Base-by-base conservation (phyloP, 176 grass and related monocot genomes). In the Triticum aestivum region DNA sequence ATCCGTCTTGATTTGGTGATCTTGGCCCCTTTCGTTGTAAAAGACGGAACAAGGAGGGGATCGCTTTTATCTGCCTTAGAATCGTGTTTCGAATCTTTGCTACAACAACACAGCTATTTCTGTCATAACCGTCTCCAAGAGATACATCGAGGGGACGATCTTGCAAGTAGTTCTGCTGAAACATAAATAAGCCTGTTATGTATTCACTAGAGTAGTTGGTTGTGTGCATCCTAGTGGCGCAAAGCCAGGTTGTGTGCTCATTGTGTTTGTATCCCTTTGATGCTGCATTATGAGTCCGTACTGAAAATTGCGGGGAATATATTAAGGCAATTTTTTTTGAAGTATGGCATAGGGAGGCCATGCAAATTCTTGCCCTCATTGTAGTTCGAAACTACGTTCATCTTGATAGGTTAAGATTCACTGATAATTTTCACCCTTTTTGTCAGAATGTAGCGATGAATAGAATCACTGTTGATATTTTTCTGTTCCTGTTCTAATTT, bases 251-350 rank as follows among this genome's bases (percentile, higher is more conserved):
- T 18, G 51, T 54, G 51, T 54, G 51, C 51, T 54, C 51, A 54
- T 54, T 54, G 51, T 18, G 51, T 54, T 54, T 54, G 51, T 18
- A 18, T 54, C 51, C 15, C 15, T 2, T 54, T 54, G 51, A 54
- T 54, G 51, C 15, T 54, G 51, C 14, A 51, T 15, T 51, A 51
- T 51, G 47, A 51, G 47, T 51, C 47, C 4, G 3, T 39, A 33
- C 17, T 71, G 41, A 81, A 75, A 54, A 34, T 13, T 77, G 39
- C 45, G 11, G 75, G 30, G 29, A 51, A 20, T 77, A 74, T 41
- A 24, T 80, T 65, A 13, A 86, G 39, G 11, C 54, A 26, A 78
- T 86, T 8, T 24, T 39, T 62, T 84, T 58, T 79, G 4, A 49
- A 37, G 10, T 47, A n/a, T 47, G 29, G 34, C n/a, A 51, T 29